These are phyloP conservation scores for Tillandsia fasciculata DNA, from an alignment of 176 grass and related monocot species.

Conservation along the genomic window DNA sequence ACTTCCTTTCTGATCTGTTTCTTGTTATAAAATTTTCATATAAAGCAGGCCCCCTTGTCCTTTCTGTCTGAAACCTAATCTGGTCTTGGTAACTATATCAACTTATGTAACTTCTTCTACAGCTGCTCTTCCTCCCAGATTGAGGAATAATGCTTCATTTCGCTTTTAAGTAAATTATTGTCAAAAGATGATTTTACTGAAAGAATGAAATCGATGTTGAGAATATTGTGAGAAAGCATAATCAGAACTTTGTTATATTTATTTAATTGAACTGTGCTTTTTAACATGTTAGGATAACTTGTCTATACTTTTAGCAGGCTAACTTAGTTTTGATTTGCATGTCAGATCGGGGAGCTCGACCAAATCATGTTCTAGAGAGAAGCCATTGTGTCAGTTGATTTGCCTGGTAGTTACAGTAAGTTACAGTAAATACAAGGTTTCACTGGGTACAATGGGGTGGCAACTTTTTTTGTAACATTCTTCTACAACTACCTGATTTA, in stretches of 20 bases:
- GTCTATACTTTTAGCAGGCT: neutral
- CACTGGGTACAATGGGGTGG: neutral
- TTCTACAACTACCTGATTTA: slow-evolving; percentile 2
- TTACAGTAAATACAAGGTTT: slow-evolving; percentile 5
- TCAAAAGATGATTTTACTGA: no score
- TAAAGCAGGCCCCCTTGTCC: neutral
- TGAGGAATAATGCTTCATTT: no score
- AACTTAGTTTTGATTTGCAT: neutral
- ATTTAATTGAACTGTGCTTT: no score
- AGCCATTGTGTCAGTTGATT: neutral
- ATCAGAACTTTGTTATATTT: no score
- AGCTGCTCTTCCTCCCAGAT: no score
- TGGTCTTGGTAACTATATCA: neutral
- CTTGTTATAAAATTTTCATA: neutral
- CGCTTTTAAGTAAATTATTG: no score
- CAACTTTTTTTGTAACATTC: slow-evolving; percentile 1
- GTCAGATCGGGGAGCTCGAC: neutral
- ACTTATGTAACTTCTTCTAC: neutral
- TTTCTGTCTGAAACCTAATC: neutral
- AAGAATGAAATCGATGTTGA: no score
- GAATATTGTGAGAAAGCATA: no score
- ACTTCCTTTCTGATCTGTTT: neutral
- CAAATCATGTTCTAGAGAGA: neutral
- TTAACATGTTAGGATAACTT: no score
- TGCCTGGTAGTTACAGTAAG: neutral